Percentiles rank a stretch among this genome's conserved stretches.
Evolutionary conservation across 768 basidiomycete species (phyloP).

Genomic region (Cubamyces lactineus): DNA sequence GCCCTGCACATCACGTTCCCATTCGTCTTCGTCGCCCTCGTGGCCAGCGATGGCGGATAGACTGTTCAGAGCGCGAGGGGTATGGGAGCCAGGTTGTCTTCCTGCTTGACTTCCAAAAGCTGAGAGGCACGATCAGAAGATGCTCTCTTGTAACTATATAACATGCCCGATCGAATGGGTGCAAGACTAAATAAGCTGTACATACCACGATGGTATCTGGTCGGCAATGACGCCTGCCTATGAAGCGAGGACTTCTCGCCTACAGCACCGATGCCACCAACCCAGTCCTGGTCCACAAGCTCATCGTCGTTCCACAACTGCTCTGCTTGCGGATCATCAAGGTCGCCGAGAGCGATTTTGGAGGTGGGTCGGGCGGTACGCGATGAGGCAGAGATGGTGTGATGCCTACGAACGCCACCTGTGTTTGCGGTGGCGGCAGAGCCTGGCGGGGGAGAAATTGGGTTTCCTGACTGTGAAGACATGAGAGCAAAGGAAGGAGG

Average conservation of each 20-base stretch:
- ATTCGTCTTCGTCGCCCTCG: slow-evolving; percentile 87
- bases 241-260: slow-evolving; percentile 82
- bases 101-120: slow-evolving; percentile 56
- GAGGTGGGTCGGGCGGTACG: slow-evolving; percentile 61
- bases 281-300: slow-evolving; percentile 79
- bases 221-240: slow-evolving; percentile 80
- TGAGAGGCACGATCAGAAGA: slow-evolving; percentile 32
- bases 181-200: slow-evolving; percentile 5
- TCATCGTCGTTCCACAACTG: slow-evolving; percentile 75
- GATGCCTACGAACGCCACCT: slow-evolving; percentile 72
- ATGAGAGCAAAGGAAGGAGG: slow-evolving; percentile 31
- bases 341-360: slow-evolving; percentile 67
- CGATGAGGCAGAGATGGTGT: slow-evolving; percentile 79
- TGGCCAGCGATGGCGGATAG: slow-evolving; percentile 84
- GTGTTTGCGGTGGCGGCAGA: slow-evolving; percentile 40
- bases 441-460: slow-evolving; percentile 47
- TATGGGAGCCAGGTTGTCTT: slow-evolving; percentile 59
- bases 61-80: slow-evolving; percentile 79
- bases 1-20: slow-evolving; percentile 70
- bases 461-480: slow-evolving; percentile 42
- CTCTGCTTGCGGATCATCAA: slow-evolving; percentile 55
- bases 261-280: slow-evolving; percentile 78
- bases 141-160: not conserved
- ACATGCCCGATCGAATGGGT: slow-evolving; percentile 17
- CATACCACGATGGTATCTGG: slow-evolving; percentile 76